Evolutionary conservation across 2,329 filamentous ascomycete species (phyloP).

Genomic region (Penicillium sp.): DNA sequence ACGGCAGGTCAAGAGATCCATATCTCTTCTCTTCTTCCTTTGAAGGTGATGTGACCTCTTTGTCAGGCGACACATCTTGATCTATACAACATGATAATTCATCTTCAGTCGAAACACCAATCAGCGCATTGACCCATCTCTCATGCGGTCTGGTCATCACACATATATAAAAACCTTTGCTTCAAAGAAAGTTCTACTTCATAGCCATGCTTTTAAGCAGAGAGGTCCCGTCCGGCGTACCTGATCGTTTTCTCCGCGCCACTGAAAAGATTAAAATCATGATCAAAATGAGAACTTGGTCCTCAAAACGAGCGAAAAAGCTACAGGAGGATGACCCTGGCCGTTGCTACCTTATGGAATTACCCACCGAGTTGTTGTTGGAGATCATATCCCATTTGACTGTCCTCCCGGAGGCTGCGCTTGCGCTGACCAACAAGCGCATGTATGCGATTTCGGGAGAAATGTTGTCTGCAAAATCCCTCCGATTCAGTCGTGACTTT

Average conservation of each 20-base stretch:
- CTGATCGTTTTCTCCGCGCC: conserved; percentile 31
- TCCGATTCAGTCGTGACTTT: conserved; percentile 41
- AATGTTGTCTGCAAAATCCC: conserved; percentile 32
- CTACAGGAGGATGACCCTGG: conserved; percentile 13
- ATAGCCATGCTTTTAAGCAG: conserved; percentile 18
- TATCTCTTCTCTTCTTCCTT: conserved; percentile 9
- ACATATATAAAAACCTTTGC: conserved; percentile 1
- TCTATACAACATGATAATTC: conserved; percentile 29
- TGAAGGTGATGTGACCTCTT: conserved; percentile 10
- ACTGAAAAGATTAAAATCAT: conserved; percentile 31
- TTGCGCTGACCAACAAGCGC: conserved; percentile 42
- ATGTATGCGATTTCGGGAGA: conserved; percentile 35
- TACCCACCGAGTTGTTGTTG: conserved; percentile 40
- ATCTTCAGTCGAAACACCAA: conserved; percentile 16
- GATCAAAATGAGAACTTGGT: conserved; percentile 31
- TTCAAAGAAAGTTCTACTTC: conserved; percentile 7
- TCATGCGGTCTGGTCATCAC: conserved; percentile 15
- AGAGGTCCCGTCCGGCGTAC: conserved; percentile 24
- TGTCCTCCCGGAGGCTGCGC: conserved; percentile 35
- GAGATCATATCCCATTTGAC: conserved; percentile 40
- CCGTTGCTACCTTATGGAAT: conserved; percentile 37
- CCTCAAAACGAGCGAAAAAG: conserved; percentile 19
- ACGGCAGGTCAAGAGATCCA: conserved; percentile 34
- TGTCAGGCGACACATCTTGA: conserved; percentile 29
- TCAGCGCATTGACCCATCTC: conserved; percentile 12